Percentiles rank a stretch among this genome's conserved stretches.
Conservation (phyloP, 768 basidiomycete species). For the Lentinula sp. region DNA sequence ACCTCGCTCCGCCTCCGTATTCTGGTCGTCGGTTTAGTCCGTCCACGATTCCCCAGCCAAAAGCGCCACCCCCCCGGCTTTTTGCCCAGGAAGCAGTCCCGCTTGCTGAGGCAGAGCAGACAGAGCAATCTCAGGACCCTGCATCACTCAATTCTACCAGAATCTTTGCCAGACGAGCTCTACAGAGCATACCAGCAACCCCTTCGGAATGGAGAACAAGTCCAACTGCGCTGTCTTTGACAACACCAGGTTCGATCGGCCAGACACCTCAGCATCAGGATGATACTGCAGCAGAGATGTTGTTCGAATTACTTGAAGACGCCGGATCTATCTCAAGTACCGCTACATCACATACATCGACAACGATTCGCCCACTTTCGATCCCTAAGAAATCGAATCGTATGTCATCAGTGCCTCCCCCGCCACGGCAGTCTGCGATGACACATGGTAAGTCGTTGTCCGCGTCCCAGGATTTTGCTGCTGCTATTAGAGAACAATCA, state of each 20-base stretch:
- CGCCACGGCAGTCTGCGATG: neutral
- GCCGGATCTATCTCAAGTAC: neutral
- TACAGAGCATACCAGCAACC: neutral
- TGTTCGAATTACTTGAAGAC: neutral
- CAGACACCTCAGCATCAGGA: neutral
- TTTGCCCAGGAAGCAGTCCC: neutral
- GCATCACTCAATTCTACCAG: neutral
- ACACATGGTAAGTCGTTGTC: neutral
- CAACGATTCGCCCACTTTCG: neutral
- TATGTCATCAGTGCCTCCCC: neutral
- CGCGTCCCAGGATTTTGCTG: no score
- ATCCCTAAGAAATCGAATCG: neutral
- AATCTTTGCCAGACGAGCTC: neutral
- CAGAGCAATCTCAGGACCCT: neutral
- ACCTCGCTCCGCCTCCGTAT: conserved; percentile 3
- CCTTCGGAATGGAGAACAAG: conserved; percentile 1
- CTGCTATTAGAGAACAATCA: neutral
- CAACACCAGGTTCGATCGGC: neutral
- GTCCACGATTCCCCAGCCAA: neutral
- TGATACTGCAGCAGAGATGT: neutral
- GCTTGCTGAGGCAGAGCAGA: neutral
- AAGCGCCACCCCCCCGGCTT: neutral
- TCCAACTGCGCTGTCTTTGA: neutral
- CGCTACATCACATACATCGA: neutral
- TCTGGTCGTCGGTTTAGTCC: neutral